phyloP scores from a whole-genome alignment of 1,284 basidiomycete species.

The Rhodotorula sp. region DNA sequence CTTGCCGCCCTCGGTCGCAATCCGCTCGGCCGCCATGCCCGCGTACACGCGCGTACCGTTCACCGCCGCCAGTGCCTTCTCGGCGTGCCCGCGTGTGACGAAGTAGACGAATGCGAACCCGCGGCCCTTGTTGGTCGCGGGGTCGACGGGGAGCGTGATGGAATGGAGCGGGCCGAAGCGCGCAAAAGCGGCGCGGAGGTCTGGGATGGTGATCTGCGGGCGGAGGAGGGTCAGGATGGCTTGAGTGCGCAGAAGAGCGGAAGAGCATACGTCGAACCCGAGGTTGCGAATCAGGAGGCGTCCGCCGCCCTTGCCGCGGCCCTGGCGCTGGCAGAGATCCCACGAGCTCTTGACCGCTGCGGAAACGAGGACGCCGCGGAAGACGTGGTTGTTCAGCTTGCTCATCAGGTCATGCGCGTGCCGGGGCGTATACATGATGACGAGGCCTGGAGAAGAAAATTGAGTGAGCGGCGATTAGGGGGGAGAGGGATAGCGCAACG shows the following conservation, averaged over 20 bases:
- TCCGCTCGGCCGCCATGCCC: slow-evolving; percentile 61
- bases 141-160: slow-evolving; percentile 69
- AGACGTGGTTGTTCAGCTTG: slow-evolving; percentile 90
- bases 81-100: slow-evolving; percentile 80
- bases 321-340: slow-evolving; percentile 53
- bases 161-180: slow-evolving; percentile 86
- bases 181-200: slow-evolving; percentile 83
- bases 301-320: slow-evolving; percentile 61
- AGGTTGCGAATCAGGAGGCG: slow-evolving; percentile 91
- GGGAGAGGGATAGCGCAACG: slow-evolving; percentile 41
- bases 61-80: slow-evolving; percentile 75
- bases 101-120: slow-evolving; percentile 98
- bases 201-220: slow-evolving; percentile 74
- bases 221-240: background rate
- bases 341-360: slow-evolving; percentile 72
- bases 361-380: slow-evolving; percentile 83
- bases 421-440: slow-evolving; percentile 70
- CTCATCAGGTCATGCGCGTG: slow-evolving; percentile 67
- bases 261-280: slow-evolving; percentile 58
- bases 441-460: slow-evolving; percentile 61
- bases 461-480: slow-evolving; percentile 7
- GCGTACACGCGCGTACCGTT: slow-evolving; percentile 74
- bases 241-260: slow-evolving; percentile 5
- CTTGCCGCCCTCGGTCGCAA: slow-evolving; percentile 62
- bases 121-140: slow-evolving; percentile 57